Conservation (phyloP, 2,329 filamentous ascomycete genomes). For the Colletotrichum tabaci region DNA sequence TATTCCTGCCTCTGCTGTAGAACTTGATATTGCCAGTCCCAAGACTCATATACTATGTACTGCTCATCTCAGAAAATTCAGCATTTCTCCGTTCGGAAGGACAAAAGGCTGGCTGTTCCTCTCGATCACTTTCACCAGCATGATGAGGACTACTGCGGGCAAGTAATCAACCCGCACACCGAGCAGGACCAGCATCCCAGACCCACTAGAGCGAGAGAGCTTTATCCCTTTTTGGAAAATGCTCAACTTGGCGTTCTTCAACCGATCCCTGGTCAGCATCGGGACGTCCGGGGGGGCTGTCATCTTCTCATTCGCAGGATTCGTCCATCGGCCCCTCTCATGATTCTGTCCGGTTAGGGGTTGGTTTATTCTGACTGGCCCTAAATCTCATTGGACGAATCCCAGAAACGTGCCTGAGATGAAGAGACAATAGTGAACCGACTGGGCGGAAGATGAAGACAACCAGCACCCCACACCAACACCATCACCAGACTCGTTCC, state of each 20-base stretch:
- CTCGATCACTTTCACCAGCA: not conserved
- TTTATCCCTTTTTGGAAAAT: constrained; percentile 17
- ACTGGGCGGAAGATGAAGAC: not conserved
- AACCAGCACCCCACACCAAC: not conserved
- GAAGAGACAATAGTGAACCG: not conserved
- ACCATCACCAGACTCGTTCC: not conserved
- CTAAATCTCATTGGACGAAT: too few species aligned
- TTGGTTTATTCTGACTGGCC: too few species aligned
- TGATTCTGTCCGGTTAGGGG: too few species aligned
- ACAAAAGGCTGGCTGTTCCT: too few species aligned
- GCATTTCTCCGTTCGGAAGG: too few species aligned
- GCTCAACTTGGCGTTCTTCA: not conserved
- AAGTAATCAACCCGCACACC: not conserved
- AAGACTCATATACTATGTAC: not conserved
- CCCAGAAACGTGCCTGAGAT: not conserved
- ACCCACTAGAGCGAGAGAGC: not conserved
- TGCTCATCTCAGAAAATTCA: accelerated
- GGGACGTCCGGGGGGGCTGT: not conserved
- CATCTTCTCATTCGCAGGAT: not conserved
- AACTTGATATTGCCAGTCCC: not conserved
- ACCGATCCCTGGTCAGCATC: not conserved
- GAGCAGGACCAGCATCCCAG: not conserved
- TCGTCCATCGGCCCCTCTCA: not conserved
- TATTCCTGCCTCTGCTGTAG: not conserved
- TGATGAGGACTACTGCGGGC: not conserved